Evolutionary conservation across 108 stramenopile genomes (phyloP), one percentile per base, ranked within the genome.

Genomic region (Skeletonema potamos): DNA sequence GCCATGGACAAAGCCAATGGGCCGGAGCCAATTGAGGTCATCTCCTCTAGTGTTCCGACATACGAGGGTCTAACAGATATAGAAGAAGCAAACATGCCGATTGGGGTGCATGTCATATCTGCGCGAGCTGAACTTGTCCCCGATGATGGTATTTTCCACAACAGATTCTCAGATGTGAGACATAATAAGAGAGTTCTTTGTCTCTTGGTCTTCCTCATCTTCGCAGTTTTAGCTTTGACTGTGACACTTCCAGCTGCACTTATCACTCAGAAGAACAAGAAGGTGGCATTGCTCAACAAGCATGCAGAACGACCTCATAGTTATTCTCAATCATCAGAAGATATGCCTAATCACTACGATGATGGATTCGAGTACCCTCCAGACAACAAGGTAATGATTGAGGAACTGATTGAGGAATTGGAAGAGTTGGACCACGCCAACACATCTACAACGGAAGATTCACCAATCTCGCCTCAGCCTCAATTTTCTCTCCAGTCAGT

Each of bases 101-200:
- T 67, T 15, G 66, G 66, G 12, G 66, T 67, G 27, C 66, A 67
- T n/a, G 56, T 67, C 9, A 27, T 67, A 22, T 67, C 66, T 18
- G 66, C 66, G 56, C 66, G 54, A 20, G 66, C 66, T 10, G 54
- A 67, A 48, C 55, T 67, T 15, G 66, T 66, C 17, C 18, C 55
- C 2, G 33, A 56, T 7, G 44, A 46, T 48, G 9, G 44, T 30
- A 27, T 51, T 55, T 26, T 33, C 8, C 24, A 12, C 22, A 65
- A 29, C 26, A 24, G 26, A 29, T 29, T 64, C 8, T 4, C 22
- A 22, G 27, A 29, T 24, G 22, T 1, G 22, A 51, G 48, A 51
- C 48, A 51, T 2, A 51, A 51, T 1, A 51, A 51, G 22, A 24
- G 48, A 51, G 48, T 51, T 22, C 9, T 51, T 1, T 51, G 48